A percentile compares a stretch with the other conserved stretches of the same genome.
Conservation (phyloP, 176 grass and related monocot genomes). For the Leersia perrieri region DNA sequence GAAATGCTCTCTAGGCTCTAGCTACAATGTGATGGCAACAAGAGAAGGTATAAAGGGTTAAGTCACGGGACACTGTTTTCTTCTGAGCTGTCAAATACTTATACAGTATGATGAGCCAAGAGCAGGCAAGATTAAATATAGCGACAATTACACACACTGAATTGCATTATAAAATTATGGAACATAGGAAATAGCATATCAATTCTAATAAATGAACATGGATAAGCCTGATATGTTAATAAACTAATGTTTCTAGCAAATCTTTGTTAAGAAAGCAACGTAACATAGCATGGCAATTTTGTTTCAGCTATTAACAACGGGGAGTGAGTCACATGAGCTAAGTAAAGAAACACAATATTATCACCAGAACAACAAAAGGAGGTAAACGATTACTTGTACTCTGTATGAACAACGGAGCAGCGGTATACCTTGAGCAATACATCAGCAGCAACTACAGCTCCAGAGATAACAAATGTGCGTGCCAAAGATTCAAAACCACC, state of each 20-base stretch:
- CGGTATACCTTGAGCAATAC: constrained; percentile 82
- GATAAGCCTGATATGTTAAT: not conserved
- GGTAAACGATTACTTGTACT: not conserved
- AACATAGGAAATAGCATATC: not conserved
- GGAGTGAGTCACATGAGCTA: not conserved
- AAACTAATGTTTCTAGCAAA: not conserved
- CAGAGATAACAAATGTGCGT: constrained; percentile 83
- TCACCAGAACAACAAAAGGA: not conserved
- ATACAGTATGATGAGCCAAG: not conserved
- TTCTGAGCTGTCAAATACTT: not conserved
- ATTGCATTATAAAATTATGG: not conserved
- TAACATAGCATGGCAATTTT: not conserved
- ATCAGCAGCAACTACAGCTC: constrained; percentile 86
- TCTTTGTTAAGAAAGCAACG: constrained; percentile 1
- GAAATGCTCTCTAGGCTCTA: not conserved
- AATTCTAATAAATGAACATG: constrained; percentile 2
- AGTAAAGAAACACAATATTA: not conserved
- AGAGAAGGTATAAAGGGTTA: not conserved
- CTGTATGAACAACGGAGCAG: not conserved
- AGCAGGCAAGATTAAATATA: not conserved
- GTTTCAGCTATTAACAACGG: not conserved
- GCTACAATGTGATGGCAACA: not conserved
- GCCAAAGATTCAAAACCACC: constrained; percentile 80
- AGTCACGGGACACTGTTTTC: not conserved
- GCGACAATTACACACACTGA: not conserved